phyloP scores from a whole-genome alignment of 441 rosid genomes.

The Adansonia rubrostipa region DNA sequence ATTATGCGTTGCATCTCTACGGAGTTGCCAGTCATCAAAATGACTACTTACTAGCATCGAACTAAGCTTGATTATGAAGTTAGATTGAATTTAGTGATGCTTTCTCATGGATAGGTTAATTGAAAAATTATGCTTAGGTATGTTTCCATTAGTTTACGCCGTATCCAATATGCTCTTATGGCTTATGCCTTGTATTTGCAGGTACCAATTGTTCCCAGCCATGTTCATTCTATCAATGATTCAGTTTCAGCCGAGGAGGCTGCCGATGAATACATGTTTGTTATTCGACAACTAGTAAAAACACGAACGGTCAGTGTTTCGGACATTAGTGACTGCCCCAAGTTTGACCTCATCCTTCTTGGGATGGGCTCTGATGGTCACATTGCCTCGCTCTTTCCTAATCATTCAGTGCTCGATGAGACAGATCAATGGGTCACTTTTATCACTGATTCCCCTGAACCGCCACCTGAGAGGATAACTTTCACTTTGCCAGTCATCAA shows the following conservation, averaged over 20 bases:
- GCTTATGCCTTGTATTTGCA: conserved; percentile 32
- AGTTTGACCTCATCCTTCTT: conserved; percentile 86
- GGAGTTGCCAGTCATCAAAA: neutral
- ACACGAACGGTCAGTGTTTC: conserved; percentile 63
- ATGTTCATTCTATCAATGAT: conserved; percentile 50
- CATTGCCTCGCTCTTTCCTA: conserved; percentile 83
- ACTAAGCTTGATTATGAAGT: neutral
- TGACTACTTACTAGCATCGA: neutral
- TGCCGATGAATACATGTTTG: conserved; percentile 51
- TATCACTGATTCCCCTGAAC: conserved; percentile 74
- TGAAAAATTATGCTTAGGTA: neutral
- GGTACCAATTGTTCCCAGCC: conserved; percentile 78
- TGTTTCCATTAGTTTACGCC: neutral
- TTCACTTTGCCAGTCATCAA: conserved; percentile 91
- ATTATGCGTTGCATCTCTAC: neutral
- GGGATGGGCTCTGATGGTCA: conserved; percentile 91
- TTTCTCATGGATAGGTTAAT: neutral
- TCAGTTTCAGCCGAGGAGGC: conserved; percentile 47
- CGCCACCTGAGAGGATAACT: conserved; percentile 92
- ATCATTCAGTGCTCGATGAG: conserved; percentile 62
- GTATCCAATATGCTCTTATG: conserved; percentile 28
- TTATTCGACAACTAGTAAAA: conserved; percentile 71
- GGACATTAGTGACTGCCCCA: conserved; percentile 78
- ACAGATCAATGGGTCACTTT: conserved; percentile 78
- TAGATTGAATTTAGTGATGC: neutral